Evolutionary conservation across 345 rosid genomes (phyloP).

Genomic region (Heritiera littoralis): DNA sequence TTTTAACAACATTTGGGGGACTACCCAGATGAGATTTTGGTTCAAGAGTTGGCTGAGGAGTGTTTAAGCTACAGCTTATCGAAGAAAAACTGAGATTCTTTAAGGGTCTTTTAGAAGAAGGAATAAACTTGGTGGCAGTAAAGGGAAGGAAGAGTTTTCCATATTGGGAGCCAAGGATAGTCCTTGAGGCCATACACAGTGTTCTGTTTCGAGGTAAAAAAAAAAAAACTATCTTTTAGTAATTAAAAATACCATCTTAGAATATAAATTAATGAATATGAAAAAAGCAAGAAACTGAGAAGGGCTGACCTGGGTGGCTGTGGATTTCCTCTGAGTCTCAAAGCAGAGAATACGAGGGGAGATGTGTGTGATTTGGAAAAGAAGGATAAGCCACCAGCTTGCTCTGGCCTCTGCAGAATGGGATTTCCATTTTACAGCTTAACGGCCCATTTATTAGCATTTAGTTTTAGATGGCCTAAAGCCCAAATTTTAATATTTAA

Average conservation of each 20-base stretch:
- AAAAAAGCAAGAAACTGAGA: neutral
- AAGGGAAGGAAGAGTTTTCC: constrained; percentile 34
- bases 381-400: constrained; percentile 9
- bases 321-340: constrained; percentile 2
- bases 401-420: neutral
- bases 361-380: neutral
- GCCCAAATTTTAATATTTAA: neutral
- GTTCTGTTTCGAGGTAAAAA: neutral
- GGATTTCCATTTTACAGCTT: neutral
- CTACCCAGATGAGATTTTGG: constrained; percentile 30
- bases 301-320: constrained; percentile 17
- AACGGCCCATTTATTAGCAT: neutral
- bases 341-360: neutral
- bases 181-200: constrained; percentile 10
- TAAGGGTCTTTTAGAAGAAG: constrained; percentile 22
- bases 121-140: constrained; percentile 26
- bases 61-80: constrained; percentile 34
- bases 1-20: constrained; percentile 59
- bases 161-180: constrained; percentile 15
- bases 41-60: constrained; percentile 36
- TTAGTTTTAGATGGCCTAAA: neutral
- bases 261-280: neutral
- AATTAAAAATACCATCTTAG: neutral
- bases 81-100: constrained; percentile 38
- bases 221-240: neutral